A percentile compares a stretch with the other conserved stretches of the same genome.
Evolutionary conservation across 176 grass and related monocot species (phyloP).

Genomic region (Triticum aestivum): DNA sequence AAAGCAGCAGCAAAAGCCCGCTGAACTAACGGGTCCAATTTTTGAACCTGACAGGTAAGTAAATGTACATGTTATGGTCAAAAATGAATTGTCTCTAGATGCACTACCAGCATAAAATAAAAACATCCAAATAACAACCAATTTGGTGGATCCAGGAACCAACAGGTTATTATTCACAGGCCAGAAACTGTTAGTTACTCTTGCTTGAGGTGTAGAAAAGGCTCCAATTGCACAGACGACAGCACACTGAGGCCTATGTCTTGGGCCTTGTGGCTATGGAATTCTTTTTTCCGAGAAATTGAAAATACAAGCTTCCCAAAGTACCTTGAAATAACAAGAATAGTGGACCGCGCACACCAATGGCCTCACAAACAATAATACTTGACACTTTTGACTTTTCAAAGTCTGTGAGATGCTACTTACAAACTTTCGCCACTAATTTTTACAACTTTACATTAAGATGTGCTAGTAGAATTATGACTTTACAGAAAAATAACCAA

Average conservation of each 20-base stretch:
- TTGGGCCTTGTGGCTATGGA: background rate
- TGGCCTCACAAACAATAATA: no score
- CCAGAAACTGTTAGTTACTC: background rate
- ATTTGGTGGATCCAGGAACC: no score
- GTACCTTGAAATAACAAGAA: background rate
- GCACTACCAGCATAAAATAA: background rate
- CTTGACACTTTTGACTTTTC: no score
- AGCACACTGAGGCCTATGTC: background rate
- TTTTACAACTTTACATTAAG: background rate
- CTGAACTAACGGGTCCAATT: constrained; percentile 62
- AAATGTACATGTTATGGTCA: constrained; percentile 19
- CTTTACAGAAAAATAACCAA: no score
- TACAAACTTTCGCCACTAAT: no score
- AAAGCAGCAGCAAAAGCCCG: constrained; percentile 59
- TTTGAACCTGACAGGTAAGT: constrained; percentile 56
- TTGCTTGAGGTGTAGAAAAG: constrained; percentile 20
- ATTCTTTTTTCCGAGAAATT: background rate
- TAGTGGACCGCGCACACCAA: background rate
- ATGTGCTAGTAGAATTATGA: no score
- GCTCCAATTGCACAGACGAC: background rate
- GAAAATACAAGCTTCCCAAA: constrained; percentile 24
- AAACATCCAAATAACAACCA: no score
- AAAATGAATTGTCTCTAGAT: constrained; percentile 21
- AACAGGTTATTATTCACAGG: background rate
- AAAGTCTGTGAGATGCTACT: no score